Percentiles rank a stretch among this genome's conserved stretches.
These are phyloP conservation scores for Colletotrichum chrysophilum DNA, from an alignment of 2,329 filamentous ascomycete genomes.

Conservation along the genomic window DNA sequence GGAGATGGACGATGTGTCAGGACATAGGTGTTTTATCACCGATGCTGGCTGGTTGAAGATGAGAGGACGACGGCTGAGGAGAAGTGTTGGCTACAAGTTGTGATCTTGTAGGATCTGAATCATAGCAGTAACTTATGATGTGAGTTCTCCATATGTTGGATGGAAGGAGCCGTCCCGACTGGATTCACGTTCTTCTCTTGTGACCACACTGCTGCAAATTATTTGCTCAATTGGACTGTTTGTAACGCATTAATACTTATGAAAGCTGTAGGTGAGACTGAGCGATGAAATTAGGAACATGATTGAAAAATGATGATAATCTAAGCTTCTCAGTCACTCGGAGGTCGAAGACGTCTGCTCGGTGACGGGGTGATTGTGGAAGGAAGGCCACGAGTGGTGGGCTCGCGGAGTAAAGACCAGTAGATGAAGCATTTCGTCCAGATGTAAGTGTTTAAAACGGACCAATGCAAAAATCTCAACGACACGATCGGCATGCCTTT, in stretches of 20 bases:
- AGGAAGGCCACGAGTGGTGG: neutral
- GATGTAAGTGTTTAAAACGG: too few relatives aligned
- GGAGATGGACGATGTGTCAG: fast-evolving
- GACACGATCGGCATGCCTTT: neutral
- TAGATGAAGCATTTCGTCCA: neutral
- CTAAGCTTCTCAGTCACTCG: neutral
- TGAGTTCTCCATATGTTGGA: neutral
- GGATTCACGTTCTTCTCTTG: too few relatives aligned
- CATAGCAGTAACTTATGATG: neutral
- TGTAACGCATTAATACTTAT: neutral
- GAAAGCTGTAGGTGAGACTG: neutral
- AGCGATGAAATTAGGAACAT: neutral
- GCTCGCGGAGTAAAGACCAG: neutral
- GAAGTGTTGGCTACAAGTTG: neutral
- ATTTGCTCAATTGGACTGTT: neutral
- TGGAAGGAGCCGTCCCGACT: too few relatives aligned
- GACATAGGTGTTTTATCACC: fast-evolving
- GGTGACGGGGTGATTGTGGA: neutral
- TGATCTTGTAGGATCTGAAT: neutral
- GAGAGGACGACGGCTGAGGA: neutral
- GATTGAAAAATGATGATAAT: neutral
- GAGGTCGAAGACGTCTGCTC: neutral
- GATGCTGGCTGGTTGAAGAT: neutral
- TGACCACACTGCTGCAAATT: neutral
- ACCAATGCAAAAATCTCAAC: neutral